Conservation (phyloP, 2,329 filamentous ascomycete genomes). For the Alternaria sp. region DNA sequence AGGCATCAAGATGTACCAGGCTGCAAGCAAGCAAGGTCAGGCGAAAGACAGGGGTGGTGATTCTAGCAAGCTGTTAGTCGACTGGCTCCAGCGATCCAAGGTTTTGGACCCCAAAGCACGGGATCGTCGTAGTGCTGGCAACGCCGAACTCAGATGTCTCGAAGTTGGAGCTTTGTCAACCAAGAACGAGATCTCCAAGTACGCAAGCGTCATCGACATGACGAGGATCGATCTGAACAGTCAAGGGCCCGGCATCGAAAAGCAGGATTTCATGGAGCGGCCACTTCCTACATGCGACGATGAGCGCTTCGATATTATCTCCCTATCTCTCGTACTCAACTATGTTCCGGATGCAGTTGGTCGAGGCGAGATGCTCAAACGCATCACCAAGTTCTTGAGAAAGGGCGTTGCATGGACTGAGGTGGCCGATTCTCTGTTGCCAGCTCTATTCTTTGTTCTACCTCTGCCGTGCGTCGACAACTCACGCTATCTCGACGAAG, state of each 20-base stretch:
- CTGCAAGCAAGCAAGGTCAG: conserved; percentile 68
- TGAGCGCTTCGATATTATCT: conserved; percentile 86
- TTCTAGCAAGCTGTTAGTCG: conserved; percentile 64
- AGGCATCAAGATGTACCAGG: conserved; percentile 66
- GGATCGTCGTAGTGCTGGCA: conserved; percentile 3
- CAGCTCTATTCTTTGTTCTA: conserved; percentile 85
- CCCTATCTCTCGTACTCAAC: conserved; percentile 90
- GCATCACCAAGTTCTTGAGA: conserved; percentile 43
- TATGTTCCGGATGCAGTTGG: conserved; percentile 80
- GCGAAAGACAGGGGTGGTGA: conserved; percentile 67
- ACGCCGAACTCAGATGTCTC: conserved; percentile 67
- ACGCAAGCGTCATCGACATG: conserved; percentile 70
- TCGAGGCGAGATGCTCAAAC: conserved; percentile 81
- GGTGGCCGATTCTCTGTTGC: conserved; percentile 44
- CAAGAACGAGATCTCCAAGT: conserved; percentile 81
- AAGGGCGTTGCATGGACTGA: conserved; percentile 9
- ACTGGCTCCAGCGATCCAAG: conserved; percentile 59
- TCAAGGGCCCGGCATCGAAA: conserved; percentile 77
- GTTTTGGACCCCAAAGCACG: conserved; percentile 23
- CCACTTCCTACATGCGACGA: conserved; percentile 68
- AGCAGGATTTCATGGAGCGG: conserved; percentile 94
- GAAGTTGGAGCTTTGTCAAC: conserved; percentile 90
- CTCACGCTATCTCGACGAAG: conserved; percentile 84
- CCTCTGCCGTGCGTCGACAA: conserved; percentile 88
- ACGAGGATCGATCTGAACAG: conserved; percentile 90